A percentile compares a stretch with the other conserved stretches of the same genome.
phyloP scores from a whole-genome alignment of 148 eudicot genomes.

The Vaccinium myrtillus region DNA sequence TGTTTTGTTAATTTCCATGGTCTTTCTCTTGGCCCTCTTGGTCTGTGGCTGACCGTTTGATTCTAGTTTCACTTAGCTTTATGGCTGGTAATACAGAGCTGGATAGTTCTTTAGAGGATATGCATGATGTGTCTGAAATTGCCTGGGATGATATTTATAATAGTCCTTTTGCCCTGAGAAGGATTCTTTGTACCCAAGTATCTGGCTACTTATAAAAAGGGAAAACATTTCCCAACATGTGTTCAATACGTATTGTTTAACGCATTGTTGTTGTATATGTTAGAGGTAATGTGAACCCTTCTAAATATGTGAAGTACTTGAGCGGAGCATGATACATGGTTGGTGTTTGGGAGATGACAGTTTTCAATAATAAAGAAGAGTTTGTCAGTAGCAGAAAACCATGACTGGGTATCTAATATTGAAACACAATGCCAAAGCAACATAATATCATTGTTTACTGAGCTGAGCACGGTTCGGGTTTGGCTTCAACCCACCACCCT shows the following conservation, averaged over 20 bases:
- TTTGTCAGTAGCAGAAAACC: neutral
- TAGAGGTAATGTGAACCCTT: neutral
- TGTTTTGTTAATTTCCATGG: neutral
- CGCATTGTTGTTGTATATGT: neutral
- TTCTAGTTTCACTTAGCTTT: neutral
- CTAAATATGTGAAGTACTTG: neutral
- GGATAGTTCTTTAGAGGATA: neutral
- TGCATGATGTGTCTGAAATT: neutral
- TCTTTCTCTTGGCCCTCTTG: slow-evolving; percentile 4
- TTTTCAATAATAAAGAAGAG: neutral
- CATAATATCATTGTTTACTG: neutral
- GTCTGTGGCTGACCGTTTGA: neutral
- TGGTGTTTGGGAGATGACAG: neutral
- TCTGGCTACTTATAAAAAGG: neutral
- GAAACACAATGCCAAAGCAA: neutral
- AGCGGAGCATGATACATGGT: neutral
- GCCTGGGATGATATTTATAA: neutral
- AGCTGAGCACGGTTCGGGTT: too few relatives aligned
- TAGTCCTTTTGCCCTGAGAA: neutral
- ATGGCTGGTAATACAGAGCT: neutral
- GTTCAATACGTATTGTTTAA: neutral
- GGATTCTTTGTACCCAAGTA: neutral
- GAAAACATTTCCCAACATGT: neutral
- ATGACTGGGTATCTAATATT: neutral
- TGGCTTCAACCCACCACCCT: too few relatives aligned